These are phyloP conservation scores for Paulownia fortunei DNA, from an alignment of 257 asterid species.

Conservation along the genomic window DNA sequence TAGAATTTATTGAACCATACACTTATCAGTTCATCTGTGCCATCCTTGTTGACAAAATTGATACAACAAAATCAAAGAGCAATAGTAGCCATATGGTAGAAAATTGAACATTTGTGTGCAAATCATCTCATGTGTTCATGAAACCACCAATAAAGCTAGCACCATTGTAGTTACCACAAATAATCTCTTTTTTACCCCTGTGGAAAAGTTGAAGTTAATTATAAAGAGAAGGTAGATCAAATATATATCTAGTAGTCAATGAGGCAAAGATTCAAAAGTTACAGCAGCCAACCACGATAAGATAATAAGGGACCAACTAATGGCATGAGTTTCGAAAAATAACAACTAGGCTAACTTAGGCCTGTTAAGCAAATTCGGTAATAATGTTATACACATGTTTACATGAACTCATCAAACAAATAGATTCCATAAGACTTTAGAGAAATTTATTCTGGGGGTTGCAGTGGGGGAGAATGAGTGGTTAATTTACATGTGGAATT, in stretches of 20 bases:
- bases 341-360: neutral
- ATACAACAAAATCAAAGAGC: too few relatives aligned
- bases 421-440: too few relatives aligned
- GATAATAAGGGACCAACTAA: neutral
- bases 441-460: neutral
- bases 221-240: neutral
- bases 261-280: neutral
- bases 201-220: neutral
- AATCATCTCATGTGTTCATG: slow-evolving; percentile 61
- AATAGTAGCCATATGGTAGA: neutral
- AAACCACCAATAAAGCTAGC: slow-evolving; percentile 83
- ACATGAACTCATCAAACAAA: neutral
- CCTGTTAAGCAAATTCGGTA: neutral
- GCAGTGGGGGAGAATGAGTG: too few relatives aligned
- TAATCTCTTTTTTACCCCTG: too few relatives aligned
- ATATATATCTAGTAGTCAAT: too few relatives aligned
- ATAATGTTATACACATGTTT: neutral
- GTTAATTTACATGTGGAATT: neutral
- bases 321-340: neutral
- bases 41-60: slow-evolving; percentile 17
- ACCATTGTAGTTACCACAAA: slow-evolving; percentile 75
- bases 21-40: slow-evolving; percentile 3
- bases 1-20: neutral
- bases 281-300: neutral
- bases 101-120: neutral